Conservation (phyloP, 2,329 filamentous ascomycete species). For the Cucurbitaria berberidis region DNA sequence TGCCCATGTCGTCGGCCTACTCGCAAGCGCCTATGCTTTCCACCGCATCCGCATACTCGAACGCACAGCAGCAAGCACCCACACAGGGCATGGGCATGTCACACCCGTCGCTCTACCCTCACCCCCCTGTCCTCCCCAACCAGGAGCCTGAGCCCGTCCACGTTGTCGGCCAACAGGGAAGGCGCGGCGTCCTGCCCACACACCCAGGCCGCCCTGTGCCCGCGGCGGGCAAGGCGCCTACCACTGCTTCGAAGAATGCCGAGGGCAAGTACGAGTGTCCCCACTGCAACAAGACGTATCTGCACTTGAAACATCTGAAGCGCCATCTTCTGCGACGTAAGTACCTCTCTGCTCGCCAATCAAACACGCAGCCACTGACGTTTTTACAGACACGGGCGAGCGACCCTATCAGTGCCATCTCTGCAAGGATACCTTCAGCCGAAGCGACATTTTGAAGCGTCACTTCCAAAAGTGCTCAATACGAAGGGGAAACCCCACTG, state of each 20-base stretch:
- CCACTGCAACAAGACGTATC: slow-evolving; percentile 97
- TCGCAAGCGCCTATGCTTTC: slow-evolving; percentile 45
- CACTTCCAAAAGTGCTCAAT: slow-evolving; percentile 99
- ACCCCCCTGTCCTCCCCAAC: slow-evolving; percentile 46
- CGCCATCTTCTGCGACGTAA: slow-evolving; percentile 94
- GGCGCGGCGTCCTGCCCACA: slow-evolving; percentile 88
- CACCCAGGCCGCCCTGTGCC: slow-evolving; percentile 85
- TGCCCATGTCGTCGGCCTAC: slow-evolving; percentile 43
- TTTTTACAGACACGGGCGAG: slow-evolving; percentile 82
- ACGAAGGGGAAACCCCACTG: slow-evolving; percentile 91
- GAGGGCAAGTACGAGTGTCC: slow-evolving; percentile 98
- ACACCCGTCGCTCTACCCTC: slow-evolving; percentile 48
- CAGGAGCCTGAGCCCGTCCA: slow-evolving; percentile 73
- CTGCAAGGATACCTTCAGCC: slow-evolving; percentile 96
- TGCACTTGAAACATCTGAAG: slow-evolving; percentile 97
- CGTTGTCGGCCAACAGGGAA: slow-evolving; percentile 92
- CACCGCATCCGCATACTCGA: slow-evolving; percentile 43
- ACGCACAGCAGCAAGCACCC: slow-evolving; percentile 43
- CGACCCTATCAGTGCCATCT: slow-evolving; percentile 98
- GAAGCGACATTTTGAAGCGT: slow-evolving; percentile 97
- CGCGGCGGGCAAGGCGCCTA: slow-evolving; percentile 77
- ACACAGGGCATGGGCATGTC: slow-evolving; percentile 48
- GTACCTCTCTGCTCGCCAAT: slow-evolving; percentile 52
- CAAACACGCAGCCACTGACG: slow-evolving; percentile 45
- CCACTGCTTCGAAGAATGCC: slow-evolving; percentile 91